Evolutionary conservation across 2,329 filamentous ascomycete genomes (phyloP), one percentile per base, ranked within the genome.

Genomic region (Coniochaeta sp.): DNA sequence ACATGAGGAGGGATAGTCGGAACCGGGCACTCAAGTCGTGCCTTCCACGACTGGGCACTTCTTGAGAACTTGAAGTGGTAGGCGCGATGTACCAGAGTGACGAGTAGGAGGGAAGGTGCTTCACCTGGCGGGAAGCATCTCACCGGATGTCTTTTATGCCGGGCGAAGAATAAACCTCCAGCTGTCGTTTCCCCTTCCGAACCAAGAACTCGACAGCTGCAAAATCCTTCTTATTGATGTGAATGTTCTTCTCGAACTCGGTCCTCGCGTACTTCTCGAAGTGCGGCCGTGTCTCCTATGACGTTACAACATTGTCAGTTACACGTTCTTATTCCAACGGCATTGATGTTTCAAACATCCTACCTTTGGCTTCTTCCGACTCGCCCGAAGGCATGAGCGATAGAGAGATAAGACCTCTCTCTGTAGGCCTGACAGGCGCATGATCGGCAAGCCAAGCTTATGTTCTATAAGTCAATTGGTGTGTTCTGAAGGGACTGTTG

Each of bases 341-440:
- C 14, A 20, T 6, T 7, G 40, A 24, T 20, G 20, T 22, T 5
- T 5, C 33, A 38, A 38, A 22, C 33, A 10, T 10, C 61, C 56
- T 67, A 92, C 89, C 61, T 71, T 65, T 48, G 91, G 90, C 68
- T 99, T 97, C 63, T 84, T 85, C 54, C 86, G 82, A 53, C 86
- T 84, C 63, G 88, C 89, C 54, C 91, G 82, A 24, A 99, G 74
- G 62, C 92, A 97, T 64, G 83, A 81, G 53, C 92, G 84, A 67
- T 97, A 99, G 13, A 99, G 80, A 30, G 83, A 77, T 49, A 97
- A 69, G 3, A 96, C 92, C 63, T 96, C 90, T 61, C 82, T 86
- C 66, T 97, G 92, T n/a, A 97, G 75, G 31, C 94, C 94, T 7
- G 91, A 95, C 24, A 91, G 74, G 60, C 83, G 78, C 72, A 64